Evolutionary conservation across 208 protist genomes (phyloP), one percentile per base, ranked within the genome.

Genomic region (Crithidia mellificae): DNA sequence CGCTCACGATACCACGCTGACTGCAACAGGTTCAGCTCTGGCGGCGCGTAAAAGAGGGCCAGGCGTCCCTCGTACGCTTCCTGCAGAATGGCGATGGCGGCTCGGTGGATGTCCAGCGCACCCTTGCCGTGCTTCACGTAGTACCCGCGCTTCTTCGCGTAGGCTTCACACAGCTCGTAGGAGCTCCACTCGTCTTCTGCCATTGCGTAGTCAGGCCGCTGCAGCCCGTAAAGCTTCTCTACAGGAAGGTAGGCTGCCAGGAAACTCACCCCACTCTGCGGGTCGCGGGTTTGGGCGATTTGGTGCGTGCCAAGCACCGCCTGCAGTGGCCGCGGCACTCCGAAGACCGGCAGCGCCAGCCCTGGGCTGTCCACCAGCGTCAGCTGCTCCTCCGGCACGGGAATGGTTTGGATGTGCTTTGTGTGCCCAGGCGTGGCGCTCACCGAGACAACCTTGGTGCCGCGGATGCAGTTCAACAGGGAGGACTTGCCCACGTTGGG

Each of bases 351-450:
- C 58, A 98, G 96, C 5, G 92, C 90, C 6, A 99, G 74, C 8
- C 98, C 98, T 0, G 98, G 98, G 66, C 93, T 97, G 81, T 99
- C 98, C 41, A 97, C 92, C 12, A 99, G 80, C 9, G 88, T 85
- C 57, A 99, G 67, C 24, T 75, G 36, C 56, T 96, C 86, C 12
- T 54, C 72, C 0, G 91, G 85, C 9, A 99, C 72, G 29, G 89
- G 89, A 36, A 98, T 98, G 1, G 97, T 99, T 77, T 99, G 96
- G 29, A 98, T 68, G 61, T 98, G 96, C 65, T 99, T 99, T 20
- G 98, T 99, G 78, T 99, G 97, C 0, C 98, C 98, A 6, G 98
- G 92, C 17, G 96, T 98, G 19, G 82, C 67, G 53, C 87, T 97
- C n/a, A 95, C 88, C 19, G 85, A 95, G 17, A 98, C 96, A 12